A percentile compares a stretch with the other conserved stretches of the same genome.
phyloP scores from a whole-genome alignment of 345 rosid genomes.

The Luvunga scandens region DNA sequence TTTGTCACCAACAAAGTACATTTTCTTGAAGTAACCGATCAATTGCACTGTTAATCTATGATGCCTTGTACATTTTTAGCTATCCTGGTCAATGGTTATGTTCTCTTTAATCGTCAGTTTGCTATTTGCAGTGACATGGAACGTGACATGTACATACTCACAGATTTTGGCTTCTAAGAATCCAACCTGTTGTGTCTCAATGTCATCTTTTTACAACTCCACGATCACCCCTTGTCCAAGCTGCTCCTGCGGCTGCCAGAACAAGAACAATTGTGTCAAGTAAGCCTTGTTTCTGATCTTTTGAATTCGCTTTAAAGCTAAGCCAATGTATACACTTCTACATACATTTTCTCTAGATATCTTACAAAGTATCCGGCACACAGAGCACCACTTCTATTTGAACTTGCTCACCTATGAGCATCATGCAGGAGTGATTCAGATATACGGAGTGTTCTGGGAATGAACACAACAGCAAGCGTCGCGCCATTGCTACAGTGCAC shows the following conservation, averaged over 20 bases:
- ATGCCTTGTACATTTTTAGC: background rate
- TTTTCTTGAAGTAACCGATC: background rate
- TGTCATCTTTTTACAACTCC: slow-evolving; percentile 49
- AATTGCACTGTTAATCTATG: background rate
- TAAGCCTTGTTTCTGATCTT: slow-evolving; percentile 5
- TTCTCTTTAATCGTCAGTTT: background rate
- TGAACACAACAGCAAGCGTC: background rate
- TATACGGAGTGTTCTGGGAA: slow-evolving; percentile 15
- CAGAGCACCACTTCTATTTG: background rate
- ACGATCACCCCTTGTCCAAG: slow-evolving; percentile 43
- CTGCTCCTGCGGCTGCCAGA: slow-evolving; percentile 51
- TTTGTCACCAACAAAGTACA: too few relatives aligned
- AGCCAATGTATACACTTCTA: background rate
- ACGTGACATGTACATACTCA: slow-evolving; percentile 51
- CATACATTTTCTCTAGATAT: background rate
- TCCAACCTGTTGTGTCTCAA: slow-evolving; percentile 47
- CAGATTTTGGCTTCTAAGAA: slow-evolving; percentile 33
- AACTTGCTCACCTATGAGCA: background rate
- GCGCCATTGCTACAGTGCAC: slow-evolving; percentile 22
- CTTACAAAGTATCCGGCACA: background rate
- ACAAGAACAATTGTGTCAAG: slow-evolving; percentile 28
- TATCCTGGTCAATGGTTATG: background rate
- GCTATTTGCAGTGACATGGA: slow-evolving; percentile 49
- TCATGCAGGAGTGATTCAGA: slow-evolving; percentile 15
- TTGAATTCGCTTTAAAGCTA: background rate